Base-by-base conservation (phyloP, 2,329 filamentous ascomycete species). In the Exophiala calicioides region DNA sequence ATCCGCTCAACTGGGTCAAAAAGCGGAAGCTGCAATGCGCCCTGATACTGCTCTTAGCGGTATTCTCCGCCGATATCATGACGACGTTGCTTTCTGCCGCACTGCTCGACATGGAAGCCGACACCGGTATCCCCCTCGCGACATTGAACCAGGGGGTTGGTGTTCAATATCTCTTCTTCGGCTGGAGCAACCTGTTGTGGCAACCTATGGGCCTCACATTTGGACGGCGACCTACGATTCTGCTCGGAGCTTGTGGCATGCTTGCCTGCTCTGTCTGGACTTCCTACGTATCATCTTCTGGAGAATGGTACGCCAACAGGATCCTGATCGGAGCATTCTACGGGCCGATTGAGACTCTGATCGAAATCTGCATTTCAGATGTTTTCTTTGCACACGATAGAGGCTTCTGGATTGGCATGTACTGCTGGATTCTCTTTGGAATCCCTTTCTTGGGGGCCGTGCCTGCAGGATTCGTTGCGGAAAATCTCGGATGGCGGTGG, bases 131-230 rank as follows among this genome's bases (percentile, higher is more conserved):
- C 40, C 65, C 66, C 13, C 78, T 77, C 51, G 65, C 67, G 21
- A 67, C 72, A 5, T 76, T 78, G 61, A 79, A 80, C 45, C 77
- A 73, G 5, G 77, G 75, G 13, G 76, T 76, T 0, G 77, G 76
- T 24, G 75, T 80, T 1, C 60, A 80, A 35, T 80, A 80, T 55
- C 58, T 78, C 18, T 73, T 71, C 5, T 79, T 80, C 38, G 77
- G 77, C 8, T 78, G 77, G 56, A 77, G 74, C 62, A 76, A 74
- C 1, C 60, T 80, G 36, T 64, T 80, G 69, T 75, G 74, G 35
- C 77, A 80, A 58, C 66, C 80, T 3, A 79, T 80, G 39, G 74
- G 44, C 15, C 23, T 47, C 19, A 47, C 36, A 7, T 26, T 40
- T 18, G 44, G 44, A 9, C 44, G 44, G 2, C 44, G 44, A 4